phyloP scores from a whole-genome alignment of 257 asterid species.

The Gentiana macrophylla region DNA sequence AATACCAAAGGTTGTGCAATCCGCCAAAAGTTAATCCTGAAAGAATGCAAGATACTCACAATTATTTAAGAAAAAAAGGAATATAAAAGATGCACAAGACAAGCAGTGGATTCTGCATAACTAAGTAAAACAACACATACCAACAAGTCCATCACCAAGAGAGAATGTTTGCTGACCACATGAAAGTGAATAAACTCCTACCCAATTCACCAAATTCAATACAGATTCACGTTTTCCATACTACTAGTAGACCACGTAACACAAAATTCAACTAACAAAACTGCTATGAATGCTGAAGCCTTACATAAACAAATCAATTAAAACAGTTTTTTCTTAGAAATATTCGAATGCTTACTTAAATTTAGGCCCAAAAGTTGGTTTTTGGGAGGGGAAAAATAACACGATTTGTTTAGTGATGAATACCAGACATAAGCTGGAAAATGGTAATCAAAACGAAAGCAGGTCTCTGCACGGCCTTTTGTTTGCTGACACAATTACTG shows the following conservation, averaged over 20 bases:
- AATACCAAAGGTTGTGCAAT: conserved; percentile 9
- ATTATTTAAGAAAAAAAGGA: conserved; percentile 8
- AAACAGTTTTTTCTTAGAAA: too few relatives aligned
- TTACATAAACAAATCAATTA: background rate
- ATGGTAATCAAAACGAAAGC: too few relatives aligned
- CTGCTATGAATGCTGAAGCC: conserved; percentile 4
- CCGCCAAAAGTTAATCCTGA: conserved; percentile 15
- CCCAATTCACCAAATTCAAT: conserved; percentile 12
- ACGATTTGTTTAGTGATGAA: too few relatives aligned
- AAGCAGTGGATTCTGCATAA: conserved; percentile 8
- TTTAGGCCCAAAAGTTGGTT: too few relatives aligned
- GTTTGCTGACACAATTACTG: too few relatives aligned
- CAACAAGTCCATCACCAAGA: conserved; percentile 34
- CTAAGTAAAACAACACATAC: conserved; percentile 11
- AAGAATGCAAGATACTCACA: conserved; percentile 12
- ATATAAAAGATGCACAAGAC: conserved; percentile 7
- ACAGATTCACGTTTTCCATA: conserved; percentile 11
- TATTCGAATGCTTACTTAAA: too few relatives aligned
- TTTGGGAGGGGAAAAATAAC: too few relatives aligned
- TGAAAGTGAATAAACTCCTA: conserved; percentile 10
- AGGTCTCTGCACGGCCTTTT: too few relatives aligned
- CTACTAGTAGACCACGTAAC: conserved; percentile 2
- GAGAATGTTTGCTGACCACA: conserved; percentile 20
- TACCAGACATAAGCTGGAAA: too few relatives aligned
- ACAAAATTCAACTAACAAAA: background rate